Conservation (phyloP, 495 filamentous ascomycete genomes). For the Neurospora cerealis region DNA sequence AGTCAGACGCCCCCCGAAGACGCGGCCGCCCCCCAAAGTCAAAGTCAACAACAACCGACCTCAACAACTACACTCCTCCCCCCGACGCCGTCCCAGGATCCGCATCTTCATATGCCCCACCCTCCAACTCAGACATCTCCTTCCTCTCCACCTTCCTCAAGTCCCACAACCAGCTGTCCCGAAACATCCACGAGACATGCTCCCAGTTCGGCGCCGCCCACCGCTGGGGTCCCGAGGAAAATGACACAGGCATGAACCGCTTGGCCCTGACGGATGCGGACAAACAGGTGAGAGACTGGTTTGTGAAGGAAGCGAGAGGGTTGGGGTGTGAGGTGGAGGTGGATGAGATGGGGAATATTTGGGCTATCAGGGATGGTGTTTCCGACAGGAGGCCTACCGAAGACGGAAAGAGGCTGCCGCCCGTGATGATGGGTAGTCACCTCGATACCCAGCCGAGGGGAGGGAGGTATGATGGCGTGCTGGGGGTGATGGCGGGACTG, state of each 20-base stretch:
- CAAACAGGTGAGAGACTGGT: constrained; percentile 66
- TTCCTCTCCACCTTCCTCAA: constrained; percentile 23
- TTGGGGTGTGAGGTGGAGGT: constrained; percentile 48
- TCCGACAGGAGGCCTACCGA: not conserved
- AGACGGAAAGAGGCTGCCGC: constrained; percentile 28
- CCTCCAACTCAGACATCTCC: not conserved
- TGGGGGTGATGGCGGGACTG: constrained; percentile 63
- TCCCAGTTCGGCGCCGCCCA: constrained; percentile 40
- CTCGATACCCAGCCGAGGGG: constrained; percentile 72
- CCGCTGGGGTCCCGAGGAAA: constrained; percentile 13
- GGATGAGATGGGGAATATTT: constrained; percentile 56
- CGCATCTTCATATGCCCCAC: not conserved
- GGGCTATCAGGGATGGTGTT: constrained; percentile 54
- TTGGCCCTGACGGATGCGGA: constrained; percentile 62
- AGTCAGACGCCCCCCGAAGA: not conserved
- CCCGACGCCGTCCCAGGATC: not conserved
- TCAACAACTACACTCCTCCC: not conserved
- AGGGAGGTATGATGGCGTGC: constrained; percentile 67
- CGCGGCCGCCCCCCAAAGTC: not conserved
- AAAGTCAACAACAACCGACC: not conserved
- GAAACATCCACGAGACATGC: constrained; percentile 49
- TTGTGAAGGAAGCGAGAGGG: constrained; percentile 51
- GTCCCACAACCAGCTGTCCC: constrained; percentile 50
- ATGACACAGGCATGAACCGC: constrained; percentile 37
- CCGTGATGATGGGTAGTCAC: constrained; percentile 58